phyloP scores from a whole-genome alignment of 2,329 filamentous ascomycete genomes.

The Ascochyta pisi region DNA sequence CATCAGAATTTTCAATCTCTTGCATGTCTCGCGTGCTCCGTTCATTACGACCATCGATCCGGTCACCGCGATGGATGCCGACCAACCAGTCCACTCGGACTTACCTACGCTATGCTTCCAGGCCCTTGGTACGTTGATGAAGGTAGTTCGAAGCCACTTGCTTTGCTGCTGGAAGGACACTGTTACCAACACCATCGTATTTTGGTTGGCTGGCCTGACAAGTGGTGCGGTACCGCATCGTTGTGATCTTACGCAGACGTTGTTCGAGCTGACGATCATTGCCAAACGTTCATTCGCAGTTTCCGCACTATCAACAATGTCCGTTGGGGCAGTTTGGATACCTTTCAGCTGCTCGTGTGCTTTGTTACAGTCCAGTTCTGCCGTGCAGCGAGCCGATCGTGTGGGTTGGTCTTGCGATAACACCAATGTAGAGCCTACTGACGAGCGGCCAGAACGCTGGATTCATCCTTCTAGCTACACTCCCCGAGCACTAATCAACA shows the following conservation, averaged over 20 bases:
- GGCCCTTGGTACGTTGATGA: neutral
- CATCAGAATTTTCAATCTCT: neutral
- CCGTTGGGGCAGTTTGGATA: neutral
- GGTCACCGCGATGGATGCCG: neutral
- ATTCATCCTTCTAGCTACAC: neutral
- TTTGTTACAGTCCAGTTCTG: neutral
- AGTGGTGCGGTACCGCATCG: neutral
- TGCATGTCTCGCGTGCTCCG: slow-evolving; percentile 3
- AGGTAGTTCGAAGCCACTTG: too few species aligned
- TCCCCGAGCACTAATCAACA: neutral
- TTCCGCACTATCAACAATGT: neutral
- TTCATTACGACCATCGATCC: neutral
- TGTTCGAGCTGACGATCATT: slow-evolving; percentile 1
- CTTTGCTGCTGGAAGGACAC: neutral
- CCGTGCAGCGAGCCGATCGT: neutral
- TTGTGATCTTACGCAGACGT: neutral
- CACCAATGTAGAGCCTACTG: neutral
- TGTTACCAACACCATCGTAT: neutral
- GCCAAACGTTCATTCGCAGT: neutral
- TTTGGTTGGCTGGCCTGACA: neutral
- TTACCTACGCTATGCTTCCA: neutral
- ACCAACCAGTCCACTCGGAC: neutral
- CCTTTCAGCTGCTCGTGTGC: neutral
- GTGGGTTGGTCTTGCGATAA: neutral
- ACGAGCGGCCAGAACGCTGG: neutral